Base-by-base conservation (phyloP, 805 yeast species). In the Blastobotrys terrestris region DNA sequence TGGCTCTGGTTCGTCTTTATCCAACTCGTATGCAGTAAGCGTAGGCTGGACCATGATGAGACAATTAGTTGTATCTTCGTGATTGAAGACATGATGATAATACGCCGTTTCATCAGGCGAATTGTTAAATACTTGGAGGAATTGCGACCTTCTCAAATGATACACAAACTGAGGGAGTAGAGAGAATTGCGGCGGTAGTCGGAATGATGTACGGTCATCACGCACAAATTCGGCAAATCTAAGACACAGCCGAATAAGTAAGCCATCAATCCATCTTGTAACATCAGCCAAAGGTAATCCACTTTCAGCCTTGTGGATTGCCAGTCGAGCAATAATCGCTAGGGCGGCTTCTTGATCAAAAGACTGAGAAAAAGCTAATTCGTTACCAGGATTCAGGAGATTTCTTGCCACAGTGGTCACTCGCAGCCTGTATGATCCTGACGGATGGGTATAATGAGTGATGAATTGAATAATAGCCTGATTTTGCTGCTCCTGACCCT, bases 271-370 rank as follows among this genome's bases (percentile, higher is more conserved):
- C 96, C 96, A 90, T 70, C 95, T 78, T 60, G 88, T 78, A 8
- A 91, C 87, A 66, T 90, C 96, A 13, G 94, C 89, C 35, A 91
- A 89, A 61, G 87, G 92, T 16, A 49, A 40, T 61, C 89, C 95
- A n/a, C 84, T 77, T 56, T 77, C 79, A 20, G 80, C 74, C 65
- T 87, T 89, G 74, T 78, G 81, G 47, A 90, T 86, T 15, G 95
- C 89, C 52, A 91, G 76, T 67, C 97, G 77, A 1, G 96, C 85
- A 79, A 90, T 81, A 54, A 88, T 72, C 1, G 87, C 95, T 18
- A 95, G 91, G 2, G 97, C 96, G n/a, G 96, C 95, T 70, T 91
- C 97, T 73, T 91, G 97, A 71, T 91, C 98, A 67, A 91, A 91
- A 3, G 91, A 74, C 20, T 68, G 68, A 6, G 76, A 71, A 53